These are phyloP conservation scores for Pulveroboletus sp. DNA, from an alignment of 768 basidiomycete genomes.

Conservation along the genomic window DNA sequence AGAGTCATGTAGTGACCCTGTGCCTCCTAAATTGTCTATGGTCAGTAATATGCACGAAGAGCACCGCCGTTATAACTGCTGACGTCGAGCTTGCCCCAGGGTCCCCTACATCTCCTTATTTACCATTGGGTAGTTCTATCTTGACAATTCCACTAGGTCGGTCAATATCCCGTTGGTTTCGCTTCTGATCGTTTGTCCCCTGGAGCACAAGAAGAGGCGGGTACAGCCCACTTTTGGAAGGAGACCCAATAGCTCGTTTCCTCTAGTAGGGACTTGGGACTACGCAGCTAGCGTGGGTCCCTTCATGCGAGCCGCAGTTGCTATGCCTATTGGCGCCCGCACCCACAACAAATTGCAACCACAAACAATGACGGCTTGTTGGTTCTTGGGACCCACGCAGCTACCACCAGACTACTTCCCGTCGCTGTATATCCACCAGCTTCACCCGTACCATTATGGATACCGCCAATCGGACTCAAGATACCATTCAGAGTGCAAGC, in stretches of 20 bases:
- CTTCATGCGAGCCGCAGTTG: background rate
- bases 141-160: background rate
- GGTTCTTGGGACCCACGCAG: slow-evolving; percentile 8
- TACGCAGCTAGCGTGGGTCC: slow-evolving; percentile 8
- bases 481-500: background rate
- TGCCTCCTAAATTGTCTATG: background rate
- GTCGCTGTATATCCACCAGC: background rate
- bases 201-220: background rate
- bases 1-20: background rate
- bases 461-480: background rate
- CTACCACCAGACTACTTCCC: background rate
- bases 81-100: background rate
- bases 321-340: slow-evolving; percentile 8
- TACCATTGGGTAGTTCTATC: background rate
- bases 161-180: background rate
- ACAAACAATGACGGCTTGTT: slow-evolving; percentile 9
- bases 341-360: slow-evolving; percentile 15
- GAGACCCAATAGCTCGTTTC: background rate
- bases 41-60: background rate
- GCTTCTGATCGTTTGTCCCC: background rate
- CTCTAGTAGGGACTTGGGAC: background rate
- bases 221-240: no score
- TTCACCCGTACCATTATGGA: slow-evolving; percentile 2
- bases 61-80: background rate
- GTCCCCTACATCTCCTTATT: background rate